Conservation (phyloP, 2,329 filamentous ascomycete genomes). For the Aureobasidium sp. region DNA sequence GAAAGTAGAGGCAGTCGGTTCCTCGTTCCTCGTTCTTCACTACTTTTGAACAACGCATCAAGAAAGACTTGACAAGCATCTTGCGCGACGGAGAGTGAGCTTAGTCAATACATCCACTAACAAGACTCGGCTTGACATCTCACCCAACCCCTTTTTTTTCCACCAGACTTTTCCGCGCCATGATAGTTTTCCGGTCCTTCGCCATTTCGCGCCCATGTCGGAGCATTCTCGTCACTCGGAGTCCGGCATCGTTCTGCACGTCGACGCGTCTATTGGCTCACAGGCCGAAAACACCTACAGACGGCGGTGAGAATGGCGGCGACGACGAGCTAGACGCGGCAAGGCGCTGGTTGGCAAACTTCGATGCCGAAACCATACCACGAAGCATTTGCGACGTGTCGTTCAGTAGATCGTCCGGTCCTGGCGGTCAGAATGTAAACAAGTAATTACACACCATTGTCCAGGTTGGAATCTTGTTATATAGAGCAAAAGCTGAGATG, state of each 20-base stretch:
- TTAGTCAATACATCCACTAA: background rate
- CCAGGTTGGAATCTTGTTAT: background rate
- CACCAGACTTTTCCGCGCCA: background rate
- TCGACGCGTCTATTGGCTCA: background rate
- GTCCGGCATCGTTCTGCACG: background rate
- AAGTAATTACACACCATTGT: slow-evolving; percentile 43
- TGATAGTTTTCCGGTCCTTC: background rate
- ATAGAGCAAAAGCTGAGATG: background rate
- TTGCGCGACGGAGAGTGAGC: background rate
- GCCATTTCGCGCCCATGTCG: background rate
- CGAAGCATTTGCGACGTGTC: slow-evolving; percentile 51
- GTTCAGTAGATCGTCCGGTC: slow-evolving; percentile 58
- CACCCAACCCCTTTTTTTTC: background rate
- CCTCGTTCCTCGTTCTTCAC: background rate
- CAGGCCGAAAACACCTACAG: background rate
- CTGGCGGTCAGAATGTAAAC: slow-evolving; percentile 63
- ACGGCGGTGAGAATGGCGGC: background rate
- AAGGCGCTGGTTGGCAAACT: slow-evolving; percentile 46
- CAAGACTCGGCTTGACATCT: background rate
- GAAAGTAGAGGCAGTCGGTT: background rate
- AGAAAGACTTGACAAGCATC: background rate
- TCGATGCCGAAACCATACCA: slow-evolving; percentile 50
- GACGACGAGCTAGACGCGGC: slow-evolving; percentile 18
- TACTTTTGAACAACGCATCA: background rate
- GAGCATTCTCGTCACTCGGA: background rate